Conservation (phyloP, 768 basidiomycete genomes). For the Mycena leptocephala region DNA sequence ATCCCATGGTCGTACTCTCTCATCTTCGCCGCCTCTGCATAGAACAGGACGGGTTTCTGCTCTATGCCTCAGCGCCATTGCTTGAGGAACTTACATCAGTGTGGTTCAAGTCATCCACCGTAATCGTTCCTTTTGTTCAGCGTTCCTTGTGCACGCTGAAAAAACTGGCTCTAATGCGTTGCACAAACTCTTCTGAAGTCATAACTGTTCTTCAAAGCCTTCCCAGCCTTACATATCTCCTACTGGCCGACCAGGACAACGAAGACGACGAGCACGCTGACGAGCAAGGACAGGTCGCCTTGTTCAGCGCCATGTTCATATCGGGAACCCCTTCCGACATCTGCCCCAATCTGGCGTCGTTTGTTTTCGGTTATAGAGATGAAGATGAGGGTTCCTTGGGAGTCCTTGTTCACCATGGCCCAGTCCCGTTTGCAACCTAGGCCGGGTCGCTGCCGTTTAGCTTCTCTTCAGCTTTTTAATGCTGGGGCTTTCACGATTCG, state of each 20-base stretch:
- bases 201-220: neutral
- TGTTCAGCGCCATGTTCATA: neutral
- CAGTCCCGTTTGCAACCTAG: too few relatives aligned
- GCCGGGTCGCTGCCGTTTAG: too few relatives aligned
- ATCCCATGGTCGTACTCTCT: neutral
- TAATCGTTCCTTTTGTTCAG: neutral
- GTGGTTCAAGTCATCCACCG: neutral
- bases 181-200: neutral
- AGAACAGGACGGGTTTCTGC: neutral
- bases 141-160: neutral
- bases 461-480: too few relatives aligned
- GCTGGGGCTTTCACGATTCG: too few relatives aligned
- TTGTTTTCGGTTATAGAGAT: neutral
- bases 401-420: too few relatives aligned
- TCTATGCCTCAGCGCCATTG: neutral
- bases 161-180: neutral
- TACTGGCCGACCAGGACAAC: too few relatives aligned
- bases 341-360: neutral
- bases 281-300: too few relatives aligned
- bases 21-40: neutral
- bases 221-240: neutral
- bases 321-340: neutral
- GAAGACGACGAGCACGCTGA: neutral
- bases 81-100: neutral
- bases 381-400: too few relatives aligned